These are phyloP conservation scores for Arxiozyma slooffiae DNA, from an alignment of 1,139 yeast genomes.

Conservation along the genomic window DNA sequence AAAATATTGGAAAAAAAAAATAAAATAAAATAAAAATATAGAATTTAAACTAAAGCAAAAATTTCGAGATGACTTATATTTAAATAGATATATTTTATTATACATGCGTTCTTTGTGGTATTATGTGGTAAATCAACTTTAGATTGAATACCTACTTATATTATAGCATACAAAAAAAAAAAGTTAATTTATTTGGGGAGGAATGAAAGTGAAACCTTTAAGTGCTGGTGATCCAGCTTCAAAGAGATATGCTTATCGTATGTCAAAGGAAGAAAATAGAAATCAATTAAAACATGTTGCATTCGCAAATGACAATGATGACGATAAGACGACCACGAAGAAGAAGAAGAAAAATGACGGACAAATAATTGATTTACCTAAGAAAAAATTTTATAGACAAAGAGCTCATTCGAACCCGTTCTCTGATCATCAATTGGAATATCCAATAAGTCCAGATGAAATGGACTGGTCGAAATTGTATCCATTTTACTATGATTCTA, in stretches of 20 bases:
- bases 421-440: slow-evolving; percentile 85
- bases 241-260: slow-evolving; percentile 28
- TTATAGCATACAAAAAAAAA: too few species aligned
- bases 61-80: neutral
- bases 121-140: too few species aligned
- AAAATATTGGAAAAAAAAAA: neutral
- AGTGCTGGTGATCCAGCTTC: slow-evolving; percentile 21
- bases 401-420: slow-evolving; percentile 97
- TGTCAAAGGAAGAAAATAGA: slow-evolving; percentile 32
- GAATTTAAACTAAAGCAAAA: neutral
- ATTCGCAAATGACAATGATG: slow-evolving; percentile 16
- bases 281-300: slow-evolving; percentile 34
- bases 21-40: neutral
- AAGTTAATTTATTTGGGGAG: too few species aligned
- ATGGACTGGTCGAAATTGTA: slow-evolving; percentile 84
- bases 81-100: too few species aligned
- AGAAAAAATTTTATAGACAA: slow-evolving; percentile 86
- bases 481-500: slow-evolving; percentile 46
- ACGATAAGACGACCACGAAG: neutral
- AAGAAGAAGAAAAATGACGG: slow-evolving; percentile 6
- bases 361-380: slow-evolving; percentile 44
- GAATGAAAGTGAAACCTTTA: slow-evolving; percentile 22
- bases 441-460: slow-evolving; percentile 66
- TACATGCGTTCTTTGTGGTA: too few species aligned
- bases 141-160: too few species aligned